Conservation (phyloP, 345 rosid species). For the Arabidopsis suecica region DNA sequence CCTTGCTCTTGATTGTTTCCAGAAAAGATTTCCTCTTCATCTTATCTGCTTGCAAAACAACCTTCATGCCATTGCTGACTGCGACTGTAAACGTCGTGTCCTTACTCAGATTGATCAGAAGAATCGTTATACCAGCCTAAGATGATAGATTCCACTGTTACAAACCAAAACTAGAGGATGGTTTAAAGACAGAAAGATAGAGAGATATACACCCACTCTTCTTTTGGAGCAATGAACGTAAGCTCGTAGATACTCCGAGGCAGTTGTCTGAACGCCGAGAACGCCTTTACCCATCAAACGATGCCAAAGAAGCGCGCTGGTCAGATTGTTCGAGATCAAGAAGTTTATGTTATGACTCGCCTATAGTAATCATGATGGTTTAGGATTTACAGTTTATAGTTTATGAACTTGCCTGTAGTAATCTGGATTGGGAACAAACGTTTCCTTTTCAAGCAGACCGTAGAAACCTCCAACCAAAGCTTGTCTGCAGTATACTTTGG, state of each 20-base stretch:
- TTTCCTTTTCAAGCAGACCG: slow-evolving; percentile 73
- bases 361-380: not conserved
- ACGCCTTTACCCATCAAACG: slow-evolving; percentile 91
- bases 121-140: slow-evolving; percentile 83
- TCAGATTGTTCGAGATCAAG: not conserved
- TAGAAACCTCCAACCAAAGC: slow-evolving; percentile 90
- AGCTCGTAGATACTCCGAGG: slow-evolving; percentile 64
- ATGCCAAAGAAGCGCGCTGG: slow-evolving; percentile 95
- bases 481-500: slow-evolving; percentile 94
- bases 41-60: slow-evolving; percentile 36
- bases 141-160: slow-evolving; percentile 38
- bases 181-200: slow-evolving; percentile 41
- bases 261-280: slow-evolving; percentile 58
- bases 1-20: slow-evolving; percentile 58
- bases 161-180: slow-evolving; percentile 20
- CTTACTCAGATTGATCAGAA: slow-evolving; percentile 81
- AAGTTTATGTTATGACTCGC: not conserved
- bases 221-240: slow-evolving; percentile 93
- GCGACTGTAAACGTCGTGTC: slow-evolving; percentile 57
- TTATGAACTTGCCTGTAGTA: slow-evolving; percentile 75
- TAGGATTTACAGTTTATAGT: not conserved
- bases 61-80: slow-evolving; percentile 55
- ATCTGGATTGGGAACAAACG: slow-evolving; percentile 81
- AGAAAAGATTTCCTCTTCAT: slow-evolving; percentile 44
- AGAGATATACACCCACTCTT: slow-evolving; percentile 62